Base-by-base conservation (phyloP, 192 early-diverging fungal species). In the Coemansia aciculifera region DNA sequence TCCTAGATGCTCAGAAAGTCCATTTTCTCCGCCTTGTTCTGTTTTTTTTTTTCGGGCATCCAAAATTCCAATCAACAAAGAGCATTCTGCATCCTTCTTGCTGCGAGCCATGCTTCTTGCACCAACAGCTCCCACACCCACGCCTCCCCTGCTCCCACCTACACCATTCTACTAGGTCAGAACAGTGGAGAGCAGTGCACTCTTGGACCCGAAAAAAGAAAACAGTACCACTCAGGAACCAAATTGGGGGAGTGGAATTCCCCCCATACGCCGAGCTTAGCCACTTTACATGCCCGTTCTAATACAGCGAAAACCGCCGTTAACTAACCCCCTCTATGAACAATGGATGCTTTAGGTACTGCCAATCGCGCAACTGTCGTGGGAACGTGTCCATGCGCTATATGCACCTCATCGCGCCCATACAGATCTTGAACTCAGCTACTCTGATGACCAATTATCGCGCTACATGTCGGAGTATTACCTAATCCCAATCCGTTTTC, bases 101-200 rank as follows among this genome's bases (percentile, higher is more conserved):
- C 51, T 56, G 52, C 52, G 52, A 56, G 52, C 52, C 52, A 56
- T 56, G 52, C 52, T 32, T 56, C 52, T 27, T 31, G 44, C 52
- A 31, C 52, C 12, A 31, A 5, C 52, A 32, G 52, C 52, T 56
- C 52, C 52, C 52, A 56, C 52, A 56, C 52, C 52, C 52, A 56
- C 52, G 52, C 52, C 52, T 15, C 52, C 27, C 29, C 23, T 12
- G 5, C 29, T 32, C 27, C 15, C 29, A 32, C 27, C 29, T 10
- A 48, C 44, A 23, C 12, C 43, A 15, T 13, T 54, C 51, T 54
- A 54, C 51, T 54, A 9, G 7, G 51, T n/a, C 27, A 31, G 27
- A 54, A 29, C 52, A 32, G 4, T 1, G 13, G 29, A 31, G 2
- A 56, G 52, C 29, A 31, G 52, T 31, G 29, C 27, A 13, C 13